Conservation (phyloP, 441 rosid genomes). For the Erysimum pusillum region DNA sequence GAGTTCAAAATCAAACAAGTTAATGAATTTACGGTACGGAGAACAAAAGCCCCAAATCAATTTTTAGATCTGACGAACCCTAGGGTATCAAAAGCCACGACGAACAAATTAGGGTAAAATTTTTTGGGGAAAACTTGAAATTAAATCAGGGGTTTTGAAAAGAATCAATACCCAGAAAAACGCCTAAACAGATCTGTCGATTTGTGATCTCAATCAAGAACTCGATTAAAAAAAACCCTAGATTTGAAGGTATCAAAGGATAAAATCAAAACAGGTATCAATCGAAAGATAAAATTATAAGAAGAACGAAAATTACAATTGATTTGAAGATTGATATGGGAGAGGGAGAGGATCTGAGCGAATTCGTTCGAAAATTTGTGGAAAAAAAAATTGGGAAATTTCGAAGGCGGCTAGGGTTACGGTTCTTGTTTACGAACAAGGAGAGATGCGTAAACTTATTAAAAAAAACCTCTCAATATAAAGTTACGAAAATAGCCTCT, state of each 20-base stretch:
- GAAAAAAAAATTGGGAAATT: slow-evolving; percentile 37
- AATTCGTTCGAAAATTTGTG: slow-evolving; percentile 39
- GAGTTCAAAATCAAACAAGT: slow-evolving; percentile 9
- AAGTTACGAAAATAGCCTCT: slow-evolving; percentile 35
- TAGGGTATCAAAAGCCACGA: slow-evolving; percentile 34
- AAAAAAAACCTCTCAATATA: background rate
- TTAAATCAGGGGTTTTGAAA: slow-evolving; percentile 19
- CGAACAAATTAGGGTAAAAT: slow-evolving; percentile 40
- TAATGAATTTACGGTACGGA: background rate
- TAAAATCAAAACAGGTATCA: slow-evolving; percentile 46
- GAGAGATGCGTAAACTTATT: slow-evolving; percentile 47
- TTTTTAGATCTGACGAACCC: slow-evolving; percentile 46
- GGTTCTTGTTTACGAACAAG: slow-evolving; percentile 49
- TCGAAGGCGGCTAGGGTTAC: slow-evolving; percentile 42
- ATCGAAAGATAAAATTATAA: slow-evolving; percentile 48
- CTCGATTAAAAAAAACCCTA: slow-evolving; percentile 56
- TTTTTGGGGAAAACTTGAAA: slow-evolving; percentile 45
- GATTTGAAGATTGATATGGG: slow-evolving; percentile 44
- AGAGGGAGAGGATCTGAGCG: slow-evolving; percentile 43
- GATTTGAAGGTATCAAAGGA: slow-evolving; percentile 33
- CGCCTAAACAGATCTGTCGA: slow-evolving; percentile 42
- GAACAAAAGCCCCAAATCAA: slow-evolving; percentile 53
- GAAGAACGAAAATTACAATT: slow-evolving; percentile 39
- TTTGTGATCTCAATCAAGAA: slow-evolving; percentile 32
- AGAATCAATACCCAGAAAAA: slow-evolving; percentile 22